Evolutionary conservation across 1,139 yeast genomes (phyloP).

Genomic region (Geotrichum armillariae): DNA sequence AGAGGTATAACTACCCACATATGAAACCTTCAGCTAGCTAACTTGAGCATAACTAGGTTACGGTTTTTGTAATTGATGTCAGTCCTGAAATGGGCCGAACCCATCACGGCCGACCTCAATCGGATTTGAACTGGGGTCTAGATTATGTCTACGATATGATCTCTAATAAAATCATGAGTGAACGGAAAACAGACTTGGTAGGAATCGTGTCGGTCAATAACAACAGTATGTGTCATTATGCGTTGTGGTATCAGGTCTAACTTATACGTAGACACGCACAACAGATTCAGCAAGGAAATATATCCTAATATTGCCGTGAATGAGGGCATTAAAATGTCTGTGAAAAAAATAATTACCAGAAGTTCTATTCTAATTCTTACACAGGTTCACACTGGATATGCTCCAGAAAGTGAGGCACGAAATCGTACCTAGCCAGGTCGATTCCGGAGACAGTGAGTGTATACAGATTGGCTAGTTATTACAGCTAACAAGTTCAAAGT

Average conservation of each 20-base stretch:
- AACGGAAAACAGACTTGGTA: constrained; percentile 57
- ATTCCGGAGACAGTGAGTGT: constrained; percentile 30
- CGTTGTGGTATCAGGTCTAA: neutral
- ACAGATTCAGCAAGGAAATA: constrained; percentile 6
- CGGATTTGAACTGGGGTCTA: constrained; percentile 45
- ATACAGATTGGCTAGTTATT: neutral
- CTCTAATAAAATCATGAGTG: constrained; percentile 46
- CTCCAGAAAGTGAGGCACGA: constrained; percentile 30
- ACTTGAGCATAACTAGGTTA: constrained; percentile 37
- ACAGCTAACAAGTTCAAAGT: constrained; percentile 9
- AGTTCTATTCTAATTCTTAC: no score
- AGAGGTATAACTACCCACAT: neutral
- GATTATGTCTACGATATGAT: constrained; percentile 47
- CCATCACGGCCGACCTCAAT: constrained; percentile 29
- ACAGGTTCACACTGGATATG: constrained; percentile 33
- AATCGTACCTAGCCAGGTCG: constrained; percentile 33
- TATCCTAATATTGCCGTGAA: constrained; percentile 8
- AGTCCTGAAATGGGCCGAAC: constrained; percentile 46
- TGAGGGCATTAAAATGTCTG: constrained; percentile 11
- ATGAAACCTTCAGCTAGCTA: neutral
- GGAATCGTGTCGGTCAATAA: constrained; percentile 49
- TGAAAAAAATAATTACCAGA: constrained; percentile 2
- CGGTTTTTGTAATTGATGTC: constrained; percentile 56
- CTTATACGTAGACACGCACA: constrained; percentile 4
- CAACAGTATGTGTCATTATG: constrained; percentile 23